Percentiles rank a stretch among this genome's conserved stretches.
Conservation (phyloP, 2,329 filamentous ascomycete species). For the Aaosphaeria pasadenensis region DNA sequence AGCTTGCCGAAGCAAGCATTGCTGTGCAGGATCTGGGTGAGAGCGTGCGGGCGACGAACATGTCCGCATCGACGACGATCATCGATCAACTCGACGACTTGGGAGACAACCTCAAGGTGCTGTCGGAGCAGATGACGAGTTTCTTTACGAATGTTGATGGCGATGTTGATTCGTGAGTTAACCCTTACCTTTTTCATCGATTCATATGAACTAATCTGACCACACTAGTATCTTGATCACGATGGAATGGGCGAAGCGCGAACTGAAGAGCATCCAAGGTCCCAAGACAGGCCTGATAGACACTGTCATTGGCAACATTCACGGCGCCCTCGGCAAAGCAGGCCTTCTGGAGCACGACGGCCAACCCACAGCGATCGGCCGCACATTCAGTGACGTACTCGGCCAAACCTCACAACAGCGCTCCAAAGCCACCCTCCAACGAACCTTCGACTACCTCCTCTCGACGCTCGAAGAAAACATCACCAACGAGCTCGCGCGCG, state of each 20-base stretch:
- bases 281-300: constrained; percentile 57
- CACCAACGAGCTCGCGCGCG: constrained; percentile 76
- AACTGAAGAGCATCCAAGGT: constrained; percentile 57
- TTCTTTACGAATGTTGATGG: constrained; percentile 94
- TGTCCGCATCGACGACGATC: constrained; percentile 85
- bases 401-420: constrained; percentile 78
- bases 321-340: constrained; percentile 67
- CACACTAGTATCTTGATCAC: constrained; percentile 73
- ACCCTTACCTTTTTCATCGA: background rate
- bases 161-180: constrained; percentile 74
- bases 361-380: constrained; percentile 65
- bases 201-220: constrained; percentile 5
- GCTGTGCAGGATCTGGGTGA: constrained; percentile 95
- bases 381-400: constrained; percentile 68
- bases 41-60: constrained; percentile 82
- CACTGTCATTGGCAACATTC: constrained; percentile 79
- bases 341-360: constrained; percentile 41
- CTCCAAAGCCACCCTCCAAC: constrained; percentile 75
- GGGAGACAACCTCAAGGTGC: constrained; percentile 77
- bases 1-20: constrained; percentile 85
- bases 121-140: constrained; percentile 81
- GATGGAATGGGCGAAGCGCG: constrained; percentile 93
- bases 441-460: constrained; percentile 85
- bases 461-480: constrained; percentile 86
- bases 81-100: constrained; percentile 81